Percentiles rank a stretch among this genome's conserved stretches.
phyloP scores from a whole-genome alignment of 176 grass and related monocot genomes.

The Oryza nivara region DNA sequence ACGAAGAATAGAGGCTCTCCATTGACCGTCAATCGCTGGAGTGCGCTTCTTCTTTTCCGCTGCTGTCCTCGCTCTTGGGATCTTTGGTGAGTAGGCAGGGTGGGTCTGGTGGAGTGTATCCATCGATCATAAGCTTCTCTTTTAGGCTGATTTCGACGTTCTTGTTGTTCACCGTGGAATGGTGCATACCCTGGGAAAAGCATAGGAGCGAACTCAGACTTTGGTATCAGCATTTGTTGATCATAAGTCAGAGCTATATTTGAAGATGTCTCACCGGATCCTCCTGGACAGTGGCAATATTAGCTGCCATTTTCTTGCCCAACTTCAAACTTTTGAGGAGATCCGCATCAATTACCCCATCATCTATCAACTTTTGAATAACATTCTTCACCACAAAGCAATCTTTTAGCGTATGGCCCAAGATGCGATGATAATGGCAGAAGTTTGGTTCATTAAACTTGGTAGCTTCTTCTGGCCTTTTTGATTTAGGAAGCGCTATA shows the following conservation, averaged over 20 bases:
- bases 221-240: neutral
- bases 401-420: neutral
- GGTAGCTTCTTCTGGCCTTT: neutral
- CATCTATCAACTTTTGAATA: neutral
- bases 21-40: too few species aligned
- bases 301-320: constrained; percentile 6
- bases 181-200: too few species aligned
- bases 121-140: neutral
- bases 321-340: neutral
- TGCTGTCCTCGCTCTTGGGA: neutral
- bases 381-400: neutral
- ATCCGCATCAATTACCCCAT: neutral
- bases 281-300: neutral
- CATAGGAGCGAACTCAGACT: neutral
- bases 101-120: neutral
- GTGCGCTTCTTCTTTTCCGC: neutral
- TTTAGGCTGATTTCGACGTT: too few species aligned
- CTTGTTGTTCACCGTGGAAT: too few species aligned
- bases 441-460: neutral
- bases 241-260: neutral
- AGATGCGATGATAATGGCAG: neutral
- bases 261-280: neutral
- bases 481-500: neutral
- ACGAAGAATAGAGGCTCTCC: too few species aligned
- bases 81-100: neutral